Conservation (phyloP, 2,329 filamentous ascomycete species). For the Aspergillus eucalypticola region DNA sequence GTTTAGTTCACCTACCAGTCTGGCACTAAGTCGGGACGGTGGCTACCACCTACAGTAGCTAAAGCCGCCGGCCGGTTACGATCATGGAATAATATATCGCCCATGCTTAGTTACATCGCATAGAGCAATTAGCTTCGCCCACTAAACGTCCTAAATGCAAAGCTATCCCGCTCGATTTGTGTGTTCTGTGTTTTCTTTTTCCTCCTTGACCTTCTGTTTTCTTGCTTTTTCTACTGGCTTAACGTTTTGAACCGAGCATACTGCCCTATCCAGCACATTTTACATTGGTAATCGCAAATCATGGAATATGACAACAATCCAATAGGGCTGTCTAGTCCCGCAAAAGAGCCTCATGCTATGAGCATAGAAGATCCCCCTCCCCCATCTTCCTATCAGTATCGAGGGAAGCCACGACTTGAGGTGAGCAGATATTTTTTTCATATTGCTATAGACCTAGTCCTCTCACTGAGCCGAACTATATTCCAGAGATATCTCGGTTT, state of each 20-base stretch:
- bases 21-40: background rate
- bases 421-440: background rate
- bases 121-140: background rate
- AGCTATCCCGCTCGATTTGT: background rate
- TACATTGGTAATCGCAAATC: background rate
- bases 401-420: slow-evolving; percentile 5
- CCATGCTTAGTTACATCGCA: background rate
- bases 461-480: background rate
- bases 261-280: background rate
- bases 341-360: background rate
- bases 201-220: too few species aligned
- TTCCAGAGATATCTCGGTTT: slow-evolving; percentile 26
- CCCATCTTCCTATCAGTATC: background rate
- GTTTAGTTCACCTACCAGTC: background rate
- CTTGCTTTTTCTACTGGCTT: too few species aligned
- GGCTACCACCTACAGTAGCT: background rate
- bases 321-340: background rate
- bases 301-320: background rate
- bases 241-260: too few species aligned
- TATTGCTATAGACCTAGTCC: rapidly evolving
- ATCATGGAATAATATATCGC: background rate
- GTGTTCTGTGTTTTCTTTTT: too few species aligned
- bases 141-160: background rate
- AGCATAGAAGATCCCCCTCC: background rate
- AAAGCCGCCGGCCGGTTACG: background rate